Conservation (phyloP, 306 rosid species). For the Luffa acutangula region DNA sequence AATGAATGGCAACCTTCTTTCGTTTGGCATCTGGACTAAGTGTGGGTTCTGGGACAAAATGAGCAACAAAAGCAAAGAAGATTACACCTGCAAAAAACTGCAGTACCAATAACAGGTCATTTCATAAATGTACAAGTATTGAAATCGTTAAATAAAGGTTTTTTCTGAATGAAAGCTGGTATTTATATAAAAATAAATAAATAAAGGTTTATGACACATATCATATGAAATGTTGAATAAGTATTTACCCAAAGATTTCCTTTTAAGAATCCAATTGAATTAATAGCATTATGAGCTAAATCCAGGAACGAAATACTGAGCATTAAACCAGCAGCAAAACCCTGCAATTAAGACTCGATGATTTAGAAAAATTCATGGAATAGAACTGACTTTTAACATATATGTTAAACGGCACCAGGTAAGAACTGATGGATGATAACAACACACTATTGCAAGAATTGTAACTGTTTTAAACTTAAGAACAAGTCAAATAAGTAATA, state of each 20-base stretch:
- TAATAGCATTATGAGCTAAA: constrained; percentile 92
- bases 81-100: constrained; percentile 93
- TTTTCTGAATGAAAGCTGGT: no score
- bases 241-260: constrained; percentile 82
- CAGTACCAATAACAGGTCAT: constrained; percentile 11
- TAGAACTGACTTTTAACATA: background rate
- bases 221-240: background rate
- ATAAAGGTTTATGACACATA: background rate
- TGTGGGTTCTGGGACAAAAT: constrained; percentile 82
- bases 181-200: no score
- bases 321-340: constrained; percentile 97
- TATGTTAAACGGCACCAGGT: background rate
- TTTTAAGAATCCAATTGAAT: constrained; percentile 87
- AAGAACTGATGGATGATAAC: background rate
- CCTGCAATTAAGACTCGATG: constrained; percentile 31
- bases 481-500: background rate
- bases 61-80: constrained; percentile 72
- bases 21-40: constrained; percentile 56
- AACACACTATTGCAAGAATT: background rate
- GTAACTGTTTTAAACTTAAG: background rate
- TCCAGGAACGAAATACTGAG: constrained; percentile 93
- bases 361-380: background rate
- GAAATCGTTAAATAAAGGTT: background rate
- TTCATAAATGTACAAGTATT: background rate
- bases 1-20: constrained; percentile 41